Conservation (phyloP, 768 basidiomycete genomes). For the Candolleomyces efflorescens region DNA sequence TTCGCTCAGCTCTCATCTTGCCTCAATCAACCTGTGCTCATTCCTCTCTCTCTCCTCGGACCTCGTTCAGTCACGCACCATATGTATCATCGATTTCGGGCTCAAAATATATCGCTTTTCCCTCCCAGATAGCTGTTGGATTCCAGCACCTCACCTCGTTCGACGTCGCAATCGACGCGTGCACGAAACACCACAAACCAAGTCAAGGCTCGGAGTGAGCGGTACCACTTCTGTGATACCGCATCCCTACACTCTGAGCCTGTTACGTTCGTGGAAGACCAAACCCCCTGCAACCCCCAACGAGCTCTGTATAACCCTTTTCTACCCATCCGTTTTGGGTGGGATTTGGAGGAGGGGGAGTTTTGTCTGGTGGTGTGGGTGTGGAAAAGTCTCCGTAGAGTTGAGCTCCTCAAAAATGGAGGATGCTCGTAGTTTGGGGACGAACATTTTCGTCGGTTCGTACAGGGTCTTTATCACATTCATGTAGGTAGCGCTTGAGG, state of each 20-base stretch:
- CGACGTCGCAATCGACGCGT: not conserved
- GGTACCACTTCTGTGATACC: not conserved
- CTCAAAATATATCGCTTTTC: too few relatives aligned
- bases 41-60: not conserved
- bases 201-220: slow-evolving; percentile 7
- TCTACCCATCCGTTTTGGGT: slow-evolving; percentile 4
- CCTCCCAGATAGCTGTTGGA: too few relatives aligned
- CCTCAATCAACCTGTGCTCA: not conserved
- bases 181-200: slow-evolving; percentile 7
- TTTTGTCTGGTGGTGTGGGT: not conserved
- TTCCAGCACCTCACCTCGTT: not conserved
- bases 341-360: too few relatives aligned
- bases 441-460: not conserved
- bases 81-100: too few relatives aligned
- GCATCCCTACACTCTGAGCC: slow-evolving; percentile 1
- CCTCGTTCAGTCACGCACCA: too few relatives aligned
- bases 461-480: too few relatives aligned
- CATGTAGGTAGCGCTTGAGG: too few relatives aligned
- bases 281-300: not conserved
- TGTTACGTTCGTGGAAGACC: slow-evolving; percentile 12
- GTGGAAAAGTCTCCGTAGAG: slow-evolving; percentile 8
- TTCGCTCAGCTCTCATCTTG: not conserved
- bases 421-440: slow-evolving; percentile 11
- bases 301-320: not conserved
- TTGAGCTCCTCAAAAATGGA: slow-evolving; percentile 4